Percentiles rank a stretch among this genome's conserved stretches.
phyloP scores from a whole-genome alignment of 2,329 filamentous ascomycete species.

The Ophiostoma novo-ulmi region DNA sequence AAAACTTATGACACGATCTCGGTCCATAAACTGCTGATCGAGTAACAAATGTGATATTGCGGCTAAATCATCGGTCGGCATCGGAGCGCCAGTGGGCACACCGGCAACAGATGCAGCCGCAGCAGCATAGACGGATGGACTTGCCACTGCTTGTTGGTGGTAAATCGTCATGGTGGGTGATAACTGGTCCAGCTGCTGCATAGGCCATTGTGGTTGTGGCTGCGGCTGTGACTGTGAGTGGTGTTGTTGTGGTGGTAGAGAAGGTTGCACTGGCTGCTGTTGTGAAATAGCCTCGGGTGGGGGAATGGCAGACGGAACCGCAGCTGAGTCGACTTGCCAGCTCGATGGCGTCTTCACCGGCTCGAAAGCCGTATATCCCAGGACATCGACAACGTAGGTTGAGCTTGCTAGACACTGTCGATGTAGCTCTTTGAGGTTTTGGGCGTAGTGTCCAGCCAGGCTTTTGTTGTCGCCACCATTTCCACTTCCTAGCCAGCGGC shows the following conservation, averaged over 20 bases:
- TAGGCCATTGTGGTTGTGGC: slow-evolving; percentile 1
- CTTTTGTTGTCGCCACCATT: neutral
- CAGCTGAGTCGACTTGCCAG: neutral
- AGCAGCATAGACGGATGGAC: neutral
- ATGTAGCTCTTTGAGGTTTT: slow-evolving; percentile 21
- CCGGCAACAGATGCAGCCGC: slow-evolving; percentile 16
- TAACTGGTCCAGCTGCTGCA: slow-evolving; percentile 11
- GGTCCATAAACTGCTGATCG: slow-evolving; percentile 29
- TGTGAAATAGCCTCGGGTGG: neutral
- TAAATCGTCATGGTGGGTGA: slow-evolving; percentile 14
- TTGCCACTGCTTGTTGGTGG: slow-evolving; percentile 14
- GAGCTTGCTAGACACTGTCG: slow-evolving; percentile 17
- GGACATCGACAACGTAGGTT: slow-evolving; percentile 21
- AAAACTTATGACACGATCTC: slow-evolving; percentile 30
- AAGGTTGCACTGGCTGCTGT: neutral
- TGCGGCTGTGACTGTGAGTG: neutral
- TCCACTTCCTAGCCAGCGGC: slow-evolving; percentile 23
- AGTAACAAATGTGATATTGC: slow-evolving; percentile 32
- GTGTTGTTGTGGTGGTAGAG: neutral
- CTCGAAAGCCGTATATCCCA: slow-evolving; percentile 17
- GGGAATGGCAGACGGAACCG: neutral
- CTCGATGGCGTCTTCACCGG: neutral
- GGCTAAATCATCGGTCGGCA: slow-evolving; percentile 27
- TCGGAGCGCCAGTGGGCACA: neutral
- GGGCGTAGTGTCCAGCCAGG: slow-evolving; percentile 23